A percentile compares a stretch with the other conserved stretches of the same genome.
These are phyloP conservation scores for Aspergillus sclerotiicarbonarius DNA, from an alignment of 495 filamentous ascomycete species.

Conservation along the genomic window DNA sequence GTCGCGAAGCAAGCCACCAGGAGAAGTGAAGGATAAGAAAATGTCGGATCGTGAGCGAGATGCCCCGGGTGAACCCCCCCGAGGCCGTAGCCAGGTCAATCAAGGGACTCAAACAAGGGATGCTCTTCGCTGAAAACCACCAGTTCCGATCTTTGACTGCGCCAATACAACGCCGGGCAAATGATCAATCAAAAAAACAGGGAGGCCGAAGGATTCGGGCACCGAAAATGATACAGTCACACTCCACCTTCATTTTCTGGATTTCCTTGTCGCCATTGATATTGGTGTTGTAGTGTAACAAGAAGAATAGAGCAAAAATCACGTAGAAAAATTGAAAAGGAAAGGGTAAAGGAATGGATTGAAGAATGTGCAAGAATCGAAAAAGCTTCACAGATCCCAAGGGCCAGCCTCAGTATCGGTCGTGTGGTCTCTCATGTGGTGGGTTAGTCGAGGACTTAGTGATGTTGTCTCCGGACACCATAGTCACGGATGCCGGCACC, in stretches of 20 bases:
- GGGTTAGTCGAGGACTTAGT: conserved; percentile 5
- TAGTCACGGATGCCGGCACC: conserved; percentile 39
- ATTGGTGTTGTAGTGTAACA: neutral
- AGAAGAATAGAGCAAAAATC: conserved; percentile 16
- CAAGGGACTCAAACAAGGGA: conserved; percentile 11
- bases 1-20: conserved; percentile 6
- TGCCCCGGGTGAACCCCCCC: too few species aligned
- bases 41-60: conserved; percentile 6
- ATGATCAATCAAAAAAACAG: conserved; percentile 23
- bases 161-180: conserved; percentile 29
- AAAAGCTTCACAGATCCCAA: conserved; percentile 24
- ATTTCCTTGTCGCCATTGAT: conserved; percentile 8
- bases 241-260: conserved; percentile 7
- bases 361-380: conserved; percentile 41
- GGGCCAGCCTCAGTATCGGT: conserved; percentile 28
- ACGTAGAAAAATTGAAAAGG: conserved; percentile 18
- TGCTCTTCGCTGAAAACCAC: conserved; percentile 24
- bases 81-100: conserved; percentile 8
- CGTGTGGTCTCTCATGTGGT: conserved; percentile 16
- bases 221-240: conserved; percentile 13
- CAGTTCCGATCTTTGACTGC: conserved; percentile 24
- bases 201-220: conserved; percentile 11
- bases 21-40: neutral
- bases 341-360: conserved; percentile 18
- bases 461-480: conserved; percentile 14